Evolutionary conservation across 257 asterid species (phyloP), one percentile per base, ranked within the genome.

Genomic region (Leonotis leonurus): DNA sequence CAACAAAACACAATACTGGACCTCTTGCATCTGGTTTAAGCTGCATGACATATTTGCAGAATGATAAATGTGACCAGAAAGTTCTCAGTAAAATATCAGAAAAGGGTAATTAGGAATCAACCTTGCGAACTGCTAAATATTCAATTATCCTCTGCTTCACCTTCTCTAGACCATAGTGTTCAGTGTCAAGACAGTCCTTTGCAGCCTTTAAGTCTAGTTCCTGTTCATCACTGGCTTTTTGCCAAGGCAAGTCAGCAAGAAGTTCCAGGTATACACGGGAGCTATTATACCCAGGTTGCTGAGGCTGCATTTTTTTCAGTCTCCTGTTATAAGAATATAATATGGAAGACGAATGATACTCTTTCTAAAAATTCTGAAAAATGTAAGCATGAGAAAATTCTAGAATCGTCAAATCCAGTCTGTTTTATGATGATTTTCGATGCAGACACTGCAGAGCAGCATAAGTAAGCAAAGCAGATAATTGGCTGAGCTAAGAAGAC

Each of bases 1-100:
- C 99, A 71, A 93, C 97, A 77, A 93, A 89, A 78, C 97, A 93
- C 87, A 93, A 74, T 45, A 93, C 84, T 13, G 97, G 99, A 67
- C 99, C 97, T 80, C 92, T 89, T 9, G 97, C 96, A 79, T 93
- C 97, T 54, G 97, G 95, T 80, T 89, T 93, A 68, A 93, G 96
- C 99, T 89, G 97, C 72, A 80, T 64, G 43, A 55, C 58, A 68
- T 35, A 44, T 70, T 67, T 48, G 61, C 52, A 60, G 50, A 45
- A 40, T 64, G 54, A 59, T 66, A 26, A 69, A 12, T 56, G 64
- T 49, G n/a, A 70, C 44, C 36, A 56, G 45, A 20, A 36, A 36
- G 44, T 36, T 52, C 50, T 18, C 48, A 50, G 44, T 46, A n/a
- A 63, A 70, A 67, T 45, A 20, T 57, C 40, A 17, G 14, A 62